phyloP scores from a whole-genome alignment of 257 asterid species.

The Capsicum pubescens region DNA sequence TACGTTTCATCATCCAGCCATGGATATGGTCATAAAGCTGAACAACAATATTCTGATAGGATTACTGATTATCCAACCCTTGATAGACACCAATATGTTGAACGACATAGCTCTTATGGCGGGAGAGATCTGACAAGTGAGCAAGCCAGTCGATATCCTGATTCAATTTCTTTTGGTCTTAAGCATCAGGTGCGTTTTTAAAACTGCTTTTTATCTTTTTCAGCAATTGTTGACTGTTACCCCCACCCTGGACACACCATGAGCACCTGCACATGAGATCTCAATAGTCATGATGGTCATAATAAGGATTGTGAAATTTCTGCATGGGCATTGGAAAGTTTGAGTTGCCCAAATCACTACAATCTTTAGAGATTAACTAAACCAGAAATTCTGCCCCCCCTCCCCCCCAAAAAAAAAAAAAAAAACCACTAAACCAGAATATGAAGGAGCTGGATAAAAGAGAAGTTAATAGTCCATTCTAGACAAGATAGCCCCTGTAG shows the following conservation, averaged over 20 bases:
- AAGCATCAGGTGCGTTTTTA: constrained; percentile 74
- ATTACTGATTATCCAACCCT: constrained; percentile 71
- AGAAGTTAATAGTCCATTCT: constrained; percentile 14
- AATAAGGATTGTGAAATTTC: background rate
- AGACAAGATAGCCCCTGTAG: background rate
- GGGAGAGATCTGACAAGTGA: constrained; percentile 81
- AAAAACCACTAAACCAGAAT: background rate
- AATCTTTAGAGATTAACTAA: background rate
- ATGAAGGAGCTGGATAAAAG: constrained; percentile 16
- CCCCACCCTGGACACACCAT: constrained; percentile 11
- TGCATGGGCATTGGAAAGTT: constrained; percentile 13
- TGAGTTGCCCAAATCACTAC: constrained; percentile 17
- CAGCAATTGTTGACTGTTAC: constrained; percentile 12
- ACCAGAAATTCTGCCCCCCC: background rate
- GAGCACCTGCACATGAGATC: constrained; percentile 3
- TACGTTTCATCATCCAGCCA: constrained; percentile 71
- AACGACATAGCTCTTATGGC: constrained; percentile 63
- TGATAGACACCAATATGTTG: constrained; percentile 75
- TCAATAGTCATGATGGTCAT: background rate
- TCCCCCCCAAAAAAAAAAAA: too few species aligned
- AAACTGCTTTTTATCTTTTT: constrained; percentile 19
- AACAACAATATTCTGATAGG: constrained; percentile 73
- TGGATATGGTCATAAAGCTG: constrained; percentile 72
- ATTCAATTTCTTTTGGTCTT: constrained; percentile 61
- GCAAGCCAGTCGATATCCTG: constrained; percentile 68